phyloP scores from a whole-genome alignment of 495 filamentous ascomycete species.

The Mytilinidion resinicola region DNA sequence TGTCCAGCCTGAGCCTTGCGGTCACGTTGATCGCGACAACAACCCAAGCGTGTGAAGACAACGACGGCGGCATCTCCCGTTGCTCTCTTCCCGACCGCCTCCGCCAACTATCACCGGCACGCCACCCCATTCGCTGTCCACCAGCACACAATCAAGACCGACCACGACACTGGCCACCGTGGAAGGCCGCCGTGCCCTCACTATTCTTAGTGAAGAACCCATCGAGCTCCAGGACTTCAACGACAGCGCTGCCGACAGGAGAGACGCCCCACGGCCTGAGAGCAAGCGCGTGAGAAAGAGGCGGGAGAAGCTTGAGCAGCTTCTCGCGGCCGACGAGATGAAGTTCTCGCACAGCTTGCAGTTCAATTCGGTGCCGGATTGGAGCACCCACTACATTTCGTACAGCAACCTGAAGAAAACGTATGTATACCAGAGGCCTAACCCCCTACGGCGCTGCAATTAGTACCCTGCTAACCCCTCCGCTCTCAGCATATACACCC shows the following conservation, averaged over 20 bases:
- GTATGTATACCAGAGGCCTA: slow-evolving; percentile 47
- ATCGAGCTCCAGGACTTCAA: slow-evolving; percentile 25
- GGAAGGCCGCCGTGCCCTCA: not conserved
- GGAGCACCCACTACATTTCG: slow-evolving; percentile 94
- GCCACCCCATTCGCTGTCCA: too few relatives aligned
- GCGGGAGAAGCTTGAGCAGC: slow-evolving; percentile 35
- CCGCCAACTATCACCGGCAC: too few relatives aligned
- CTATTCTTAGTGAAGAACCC: not conserved
- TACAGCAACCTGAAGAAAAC: slow-evolving; percentile 99
- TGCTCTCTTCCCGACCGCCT: too few relatives aligned
- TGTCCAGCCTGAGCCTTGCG: too few relatives aligned
- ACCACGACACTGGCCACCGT: not conserved
- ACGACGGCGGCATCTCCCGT: too few relatives aligned
- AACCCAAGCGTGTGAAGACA: too few relatives aligned
- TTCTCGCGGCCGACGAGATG: slow-evolving; percentile 70
- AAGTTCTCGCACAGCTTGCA: slow-evolving; percentile 99
- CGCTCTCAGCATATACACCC: slow-evolving; percentile 71
- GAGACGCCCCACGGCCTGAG: slow-evolving; percentile 3
- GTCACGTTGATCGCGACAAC: too few relatives aligned
- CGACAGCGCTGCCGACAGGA: not conserved
- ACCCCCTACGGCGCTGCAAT: too few relatives aligned
- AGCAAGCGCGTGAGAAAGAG: slow-evolving; percentile 25
- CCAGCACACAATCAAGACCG: not conserved
- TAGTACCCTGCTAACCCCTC: not conserved
- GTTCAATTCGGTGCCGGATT: slow-evolving; percentile 98